phyloP scores from a whole-genome alignment of 805 yeast species.

The Scheffersomyces lignosus region DNA sequence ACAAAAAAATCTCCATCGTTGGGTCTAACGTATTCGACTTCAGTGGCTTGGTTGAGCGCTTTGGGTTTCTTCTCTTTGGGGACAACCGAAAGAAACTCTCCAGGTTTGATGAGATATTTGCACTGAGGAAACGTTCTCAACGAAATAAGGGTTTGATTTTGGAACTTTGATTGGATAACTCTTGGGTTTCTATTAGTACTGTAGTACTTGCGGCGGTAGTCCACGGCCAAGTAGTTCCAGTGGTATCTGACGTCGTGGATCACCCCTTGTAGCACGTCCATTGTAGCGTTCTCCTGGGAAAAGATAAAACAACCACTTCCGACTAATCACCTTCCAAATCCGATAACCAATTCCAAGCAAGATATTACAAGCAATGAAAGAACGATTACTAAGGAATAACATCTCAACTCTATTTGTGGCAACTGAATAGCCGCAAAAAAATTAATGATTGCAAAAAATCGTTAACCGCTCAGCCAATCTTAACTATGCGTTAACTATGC shows the following conservation, averaged over 20 bases:
- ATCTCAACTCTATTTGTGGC: too few relatives aligned
- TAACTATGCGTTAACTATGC: too few relatives aligned
- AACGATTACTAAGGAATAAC: too few relatives aligned
- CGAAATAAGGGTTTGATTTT: constrained; percentile 33
- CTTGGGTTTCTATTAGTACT: constrained; percentile 36
- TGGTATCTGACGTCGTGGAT: constrained; percentile 31
- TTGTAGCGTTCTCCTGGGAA: background rate
- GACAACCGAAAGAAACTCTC: constrained; percentile 27
- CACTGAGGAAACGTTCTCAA: constrained; percentile 39
- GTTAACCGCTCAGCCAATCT: too few relatives aligned
- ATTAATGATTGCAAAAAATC: too few relatives aligned
- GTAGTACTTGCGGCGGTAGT: constrained; percentile 39
- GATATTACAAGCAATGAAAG: too few relatives aligned
- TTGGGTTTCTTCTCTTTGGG: constrained; percentile 5
- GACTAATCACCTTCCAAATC: too few relatives aligned
- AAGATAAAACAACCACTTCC: too few relatives aligned
- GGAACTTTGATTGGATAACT: constrained; percentile 36
- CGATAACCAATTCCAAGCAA: too few relatives aligned
- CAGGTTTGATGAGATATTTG: constrained; percentile 28
- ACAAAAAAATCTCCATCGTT: too few relatives aligned
- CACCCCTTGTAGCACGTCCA: background rate
- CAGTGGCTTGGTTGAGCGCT: background rate
- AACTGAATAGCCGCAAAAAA: too few relatives aligned
- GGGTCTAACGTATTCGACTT: background rate
- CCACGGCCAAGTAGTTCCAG: constrained; percentile 31